These are phyloP conservation scores for Lactifluus volemus DNA, from an alignment of 768 basidiomycete genomes.

Conservation along the genomic window DNA sequence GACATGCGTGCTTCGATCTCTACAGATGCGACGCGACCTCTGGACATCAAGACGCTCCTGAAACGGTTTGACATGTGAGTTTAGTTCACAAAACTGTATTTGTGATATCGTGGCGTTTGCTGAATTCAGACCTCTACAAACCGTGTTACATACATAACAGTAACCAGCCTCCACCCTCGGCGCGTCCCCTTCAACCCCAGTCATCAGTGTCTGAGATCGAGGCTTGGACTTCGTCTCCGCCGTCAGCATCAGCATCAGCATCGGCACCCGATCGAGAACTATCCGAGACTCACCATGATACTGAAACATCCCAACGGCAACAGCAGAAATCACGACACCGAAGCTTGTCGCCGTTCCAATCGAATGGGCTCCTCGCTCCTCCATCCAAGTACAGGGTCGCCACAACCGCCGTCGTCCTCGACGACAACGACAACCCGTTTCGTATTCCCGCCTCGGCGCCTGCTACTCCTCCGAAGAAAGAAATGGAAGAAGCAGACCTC, in stretches of 20 bases:
- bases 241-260: conserved; percentile 4
- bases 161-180: background rate
- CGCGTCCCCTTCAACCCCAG: conserved; percentile 7
- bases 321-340: background rate
- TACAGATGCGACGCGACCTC: conserved; percentile 24
- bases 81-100: conserved; percentile 28
- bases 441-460: background rate
- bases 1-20: conserved; percentile 38
- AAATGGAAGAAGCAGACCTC: background rate
- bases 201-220: conserved; percentile 15
- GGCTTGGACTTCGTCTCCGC: conserved; percentile 12
- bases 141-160: background rate
- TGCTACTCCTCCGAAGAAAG: background rate
- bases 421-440: conserved; percentile 12
- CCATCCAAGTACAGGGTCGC: conserved; percentile 2
- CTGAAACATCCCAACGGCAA: background rate
- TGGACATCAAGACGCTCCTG: conserved; percentile 4
- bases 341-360: conserved; percentile 10
- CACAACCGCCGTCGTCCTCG: background rate
- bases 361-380: conserved; percentile 10
- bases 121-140: background rate
- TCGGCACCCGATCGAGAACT: background rate
- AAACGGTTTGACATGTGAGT: conserved; percentile 19
- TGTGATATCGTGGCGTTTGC: conserved; percentile 1
- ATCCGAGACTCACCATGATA: background rate